phyloP scores from a whole-genome alignment of 148 eudicot genomes.

The Cornus florida region DNA sequence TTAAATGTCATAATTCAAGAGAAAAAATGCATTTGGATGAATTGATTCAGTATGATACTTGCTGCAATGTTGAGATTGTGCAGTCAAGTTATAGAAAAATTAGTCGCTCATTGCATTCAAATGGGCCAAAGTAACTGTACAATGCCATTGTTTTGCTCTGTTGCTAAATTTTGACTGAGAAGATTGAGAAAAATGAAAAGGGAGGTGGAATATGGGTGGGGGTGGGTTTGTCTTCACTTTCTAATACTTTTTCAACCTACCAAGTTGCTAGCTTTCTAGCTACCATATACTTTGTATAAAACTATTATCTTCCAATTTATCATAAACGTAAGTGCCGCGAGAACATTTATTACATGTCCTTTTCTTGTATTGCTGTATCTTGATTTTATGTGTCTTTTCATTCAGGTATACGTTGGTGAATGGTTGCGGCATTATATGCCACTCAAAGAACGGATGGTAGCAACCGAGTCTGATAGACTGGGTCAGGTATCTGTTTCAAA shows the following conservation, averaged over 20 bases:
- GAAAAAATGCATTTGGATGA: background rate
- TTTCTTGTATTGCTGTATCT: background rate
- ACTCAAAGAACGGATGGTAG: slow-evolving; percentile 47
- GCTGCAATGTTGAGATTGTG: too few species aligned
- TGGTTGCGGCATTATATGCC: slow-evolving; percentile 81
- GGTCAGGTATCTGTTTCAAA: slow-evolving; percentile 84
- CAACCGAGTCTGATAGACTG: slow-evolving; percentile 49
- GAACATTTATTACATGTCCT: background rate
- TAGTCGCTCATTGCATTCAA: background rate
- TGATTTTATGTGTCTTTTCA: background rate
- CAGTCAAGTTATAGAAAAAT: too few species aligned
- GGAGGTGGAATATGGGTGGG: background rate
- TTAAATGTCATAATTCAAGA: background rate
- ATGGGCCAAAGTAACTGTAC: background rate
- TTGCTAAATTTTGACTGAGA: background rate
- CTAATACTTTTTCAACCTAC: background rate
- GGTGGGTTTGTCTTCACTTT: background rate
- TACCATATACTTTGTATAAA: background rate
- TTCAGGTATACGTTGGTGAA: slow-evolving; percentile 82
- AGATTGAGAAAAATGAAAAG: background rate
- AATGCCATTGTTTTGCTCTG: background rate
- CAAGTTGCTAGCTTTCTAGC: background rate
- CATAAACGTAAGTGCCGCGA: background rate
- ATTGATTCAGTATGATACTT: too few species aligned
- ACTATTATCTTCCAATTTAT: background rate